Percentiles rank a stretch among this genome's conserved stretches.
phyloP scores from a whole-genome alignment of 805 yeast genomes.

The Kodamaea nitidulidarum region DNA sequence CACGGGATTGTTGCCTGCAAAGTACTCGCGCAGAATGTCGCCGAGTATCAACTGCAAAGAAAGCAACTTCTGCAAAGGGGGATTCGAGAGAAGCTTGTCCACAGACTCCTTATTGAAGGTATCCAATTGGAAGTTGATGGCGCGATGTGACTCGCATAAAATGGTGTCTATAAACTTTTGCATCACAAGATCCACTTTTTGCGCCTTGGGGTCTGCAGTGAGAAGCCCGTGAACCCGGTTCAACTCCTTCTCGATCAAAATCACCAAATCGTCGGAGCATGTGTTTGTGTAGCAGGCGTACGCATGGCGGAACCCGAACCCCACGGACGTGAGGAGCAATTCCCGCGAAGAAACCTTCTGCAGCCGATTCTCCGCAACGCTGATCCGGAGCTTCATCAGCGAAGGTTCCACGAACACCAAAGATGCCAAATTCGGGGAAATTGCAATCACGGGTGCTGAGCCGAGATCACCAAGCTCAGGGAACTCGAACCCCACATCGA shows the following conservation, averaged over 20 bases:
- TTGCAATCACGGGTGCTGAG: conserved; percentile 17
- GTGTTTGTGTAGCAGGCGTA: conserved; percentile 64
- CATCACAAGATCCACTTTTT: conserved; percentile 12
- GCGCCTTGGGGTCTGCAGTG: conserved; percentile 1
- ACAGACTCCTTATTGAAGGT: conserved; percentile 63
- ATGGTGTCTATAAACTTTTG: conserved; percentile 38
- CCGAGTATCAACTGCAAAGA: conserved; percentile 70
- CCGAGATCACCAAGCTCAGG: conserved; percentile 26
- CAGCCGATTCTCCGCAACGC: conserved; percentile 18
- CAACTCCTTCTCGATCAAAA: conserved; percentile 49
- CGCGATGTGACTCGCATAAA: conserved; percentile 66
- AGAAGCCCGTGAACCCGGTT: conserved; percentile 12
- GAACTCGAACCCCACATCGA: conserved; percentile 54
- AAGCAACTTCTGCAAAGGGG: conserved; percentile 70
- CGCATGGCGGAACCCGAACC: conserved; percentile 64
- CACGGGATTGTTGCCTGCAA: conserved; percentile 17
- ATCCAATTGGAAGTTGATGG: conserved; percentile 69
- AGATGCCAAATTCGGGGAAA: conserved; percentile 53
- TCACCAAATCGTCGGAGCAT: conserved; percentile 66
- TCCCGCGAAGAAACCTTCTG: conserved; percentile 23
- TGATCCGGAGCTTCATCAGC: conserved; percentile 15
- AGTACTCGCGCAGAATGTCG: conserved; percentile 27
- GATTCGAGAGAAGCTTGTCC: conserved; percentile 70
- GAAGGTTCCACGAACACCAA: conserved; percentile 22
- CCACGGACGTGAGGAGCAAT: conserved; percentile 47